Evolutionary conservation across 2,329 filamentous ascomycete species (phyloP).

Genomic region (Chaetomiaceae sp.): DNA sequence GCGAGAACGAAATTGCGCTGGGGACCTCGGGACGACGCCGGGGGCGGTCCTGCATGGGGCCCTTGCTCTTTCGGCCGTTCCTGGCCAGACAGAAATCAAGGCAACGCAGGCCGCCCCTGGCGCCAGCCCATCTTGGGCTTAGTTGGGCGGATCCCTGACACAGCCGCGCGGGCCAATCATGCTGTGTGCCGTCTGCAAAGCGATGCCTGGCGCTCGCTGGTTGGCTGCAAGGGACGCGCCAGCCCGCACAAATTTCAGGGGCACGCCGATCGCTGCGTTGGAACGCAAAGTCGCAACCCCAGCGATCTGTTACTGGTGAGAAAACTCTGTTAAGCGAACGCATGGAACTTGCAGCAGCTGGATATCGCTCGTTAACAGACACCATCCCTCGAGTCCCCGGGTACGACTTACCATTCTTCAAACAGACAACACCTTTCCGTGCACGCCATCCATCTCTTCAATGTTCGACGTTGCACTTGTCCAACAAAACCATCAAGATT

Average conservation of each 20-base stretch:
- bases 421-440: neutral
- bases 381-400: neutral
- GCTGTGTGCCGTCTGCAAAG: constrained; percentile 4
- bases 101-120: constrained; percentile 12
- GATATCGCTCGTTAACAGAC: neutral
- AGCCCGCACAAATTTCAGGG: constrained; percentile 26
- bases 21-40: constrained; percentile 21
- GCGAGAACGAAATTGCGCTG: constrained; percentile 28
- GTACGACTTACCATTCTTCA: neutral
- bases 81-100: constrained; percentile 14
- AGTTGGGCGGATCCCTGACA: constrained; percentile 6
- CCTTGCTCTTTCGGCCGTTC: constrained; percentile 20
- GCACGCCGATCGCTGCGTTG: constrained; percentile 18
- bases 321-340: neutral
- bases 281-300: neutral
- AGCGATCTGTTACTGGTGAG: neutral
- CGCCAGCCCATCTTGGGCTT: constrained; percentile 12
- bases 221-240: constrained; percentile 20
- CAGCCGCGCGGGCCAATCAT: constrained; percentile 18
- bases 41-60: constrained; percentile 11
- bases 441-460: neutral
- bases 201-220: neutral
- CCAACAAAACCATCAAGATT: neutral
- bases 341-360: too few species aligned
- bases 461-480: neutral